Base-by-base conservation (phyloP, 176 grass and related monocot species). In the Chloris gayana region DNA sequence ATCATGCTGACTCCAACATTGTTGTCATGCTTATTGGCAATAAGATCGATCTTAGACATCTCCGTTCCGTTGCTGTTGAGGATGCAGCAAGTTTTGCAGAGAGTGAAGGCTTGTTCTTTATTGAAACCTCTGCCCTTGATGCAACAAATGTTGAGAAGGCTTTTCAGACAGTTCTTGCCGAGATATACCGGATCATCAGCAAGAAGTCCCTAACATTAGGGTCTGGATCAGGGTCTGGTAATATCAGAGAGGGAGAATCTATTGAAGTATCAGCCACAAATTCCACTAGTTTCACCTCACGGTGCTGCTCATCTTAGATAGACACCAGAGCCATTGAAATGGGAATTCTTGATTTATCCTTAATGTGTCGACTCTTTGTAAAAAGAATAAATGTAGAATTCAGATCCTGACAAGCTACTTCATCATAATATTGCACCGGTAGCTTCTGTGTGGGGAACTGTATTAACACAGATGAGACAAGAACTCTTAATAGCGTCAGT, bases 1-100 rank as follows among this genome's bases (percentile, higher is more conserved):
- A 88, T 47, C 86, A 88, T 69, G 75, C 75, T 5, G 81, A 84
- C 38, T 65, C 86, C 2, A 83, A 88, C 76, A 88, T 88, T 0
- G 41, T 70, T 24, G 72, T 88, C n/a, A 88, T 88, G 86, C 86
- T 88, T 51, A 73, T 88, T 49, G 86, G 86, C 29, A 88, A 88
- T 68, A 88, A 88, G 86, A 83, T 77, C 0, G 86, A 88, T 51
- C 62, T 88, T 10, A 79, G 82, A 30, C 87, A 88, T 75, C 76
- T 80, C 22, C 75, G 75, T 61, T 77, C 87, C 9, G 87, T 88
- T 18, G 75, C 87, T 2, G 57, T 73, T 33, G 87, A 84, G 45
- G 87, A 88, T 62, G 87, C 63, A n/a, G 39, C 44, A 78, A 70
- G 82, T 33, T 88, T 80, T 62, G 87, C 87, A 18, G 81, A 88